phyloP scores from a whole-genome alignment of 1,284 basidiomycete species.

The Ustilago curta region DNA sequence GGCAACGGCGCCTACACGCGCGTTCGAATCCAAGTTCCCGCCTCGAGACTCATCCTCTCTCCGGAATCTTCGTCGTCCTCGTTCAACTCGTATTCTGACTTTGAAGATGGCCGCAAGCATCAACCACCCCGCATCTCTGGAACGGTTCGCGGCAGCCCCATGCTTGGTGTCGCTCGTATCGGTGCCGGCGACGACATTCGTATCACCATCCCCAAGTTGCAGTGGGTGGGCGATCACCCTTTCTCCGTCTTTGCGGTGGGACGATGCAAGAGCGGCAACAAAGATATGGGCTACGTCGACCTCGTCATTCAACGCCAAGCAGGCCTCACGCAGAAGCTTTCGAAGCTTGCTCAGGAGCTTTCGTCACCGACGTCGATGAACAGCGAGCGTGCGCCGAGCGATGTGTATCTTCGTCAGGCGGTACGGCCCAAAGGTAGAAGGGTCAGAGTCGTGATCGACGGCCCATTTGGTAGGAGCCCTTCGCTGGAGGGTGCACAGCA shows the following conservation, averaged over 20 bases:
- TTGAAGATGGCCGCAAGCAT: neutral
- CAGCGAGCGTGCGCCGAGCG: neutral
- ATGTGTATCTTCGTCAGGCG: conserved; percentile 5
- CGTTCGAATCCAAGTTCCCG: conserved; percentile 34
- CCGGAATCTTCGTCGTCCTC: neutral
- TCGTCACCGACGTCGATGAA: neutral
- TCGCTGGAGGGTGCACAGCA: conserved; percentile 10
- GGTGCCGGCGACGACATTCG: conserved; percentile 41
- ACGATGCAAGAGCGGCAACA: conserved; percentile 10
- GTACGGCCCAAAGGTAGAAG: conserved; percentile 10
- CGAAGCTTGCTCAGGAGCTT: conserved; percentile 4
- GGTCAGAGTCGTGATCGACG: conserved; percentile 41
- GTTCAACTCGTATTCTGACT: neutral
- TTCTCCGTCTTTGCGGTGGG: conserved; percentile 45
- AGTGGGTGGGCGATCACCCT: conserved; percentile 45
- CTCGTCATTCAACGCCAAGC: conserved; percentile 26
- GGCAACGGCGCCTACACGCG: conserved; percentile 16
- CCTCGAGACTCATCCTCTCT: conserved; percentile 17
- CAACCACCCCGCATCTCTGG: neutral
- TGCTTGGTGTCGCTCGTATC: conserved; percentile 9
- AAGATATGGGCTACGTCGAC: conserved; percentile 23
- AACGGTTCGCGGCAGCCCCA: neutral
- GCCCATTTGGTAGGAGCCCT: conserved; percentile 31
- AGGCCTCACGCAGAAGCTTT: conserved; percentile 39
- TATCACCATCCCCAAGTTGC: conserved; percentile 36